Conservation (phyloP, 345 rosid species). For the Melastoma malabathricum region DNA sequence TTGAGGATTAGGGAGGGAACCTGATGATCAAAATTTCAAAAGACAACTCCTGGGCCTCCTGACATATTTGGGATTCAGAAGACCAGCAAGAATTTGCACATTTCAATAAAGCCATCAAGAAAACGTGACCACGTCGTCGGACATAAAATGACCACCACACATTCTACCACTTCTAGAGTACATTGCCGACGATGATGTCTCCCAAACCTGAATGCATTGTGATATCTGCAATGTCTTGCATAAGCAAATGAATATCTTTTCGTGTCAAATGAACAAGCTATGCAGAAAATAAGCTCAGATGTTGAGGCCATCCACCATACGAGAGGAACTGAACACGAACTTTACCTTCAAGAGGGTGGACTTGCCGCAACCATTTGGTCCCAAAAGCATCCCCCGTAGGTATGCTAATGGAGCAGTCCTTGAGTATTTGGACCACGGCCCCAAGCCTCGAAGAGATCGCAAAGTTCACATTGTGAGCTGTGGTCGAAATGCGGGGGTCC, state of each 20-base stretch:
- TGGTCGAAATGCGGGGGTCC: constrained; percentile 22
- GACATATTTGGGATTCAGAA: constrained; percentile 54
- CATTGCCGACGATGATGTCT: no score
- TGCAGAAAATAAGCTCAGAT: neutral
- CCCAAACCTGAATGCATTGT: no score
- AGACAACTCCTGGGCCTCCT: constrained; percentile 65
- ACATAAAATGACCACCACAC: neutral
- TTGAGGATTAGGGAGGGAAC: constrained; percentile 13
- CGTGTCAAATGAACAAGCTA: no score
- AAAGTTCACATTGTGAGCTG: constrained; percentile 54
- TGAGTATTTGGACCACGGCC: constrained; percentile 41
- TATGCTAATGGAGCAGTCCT: constrained; percentile 56
- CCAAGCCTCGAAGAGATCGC: constrained; percentile 50
- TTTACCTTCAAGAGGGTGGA: constrained; percentile 88
- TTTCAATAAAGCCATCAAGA: constrained; percentile 1
- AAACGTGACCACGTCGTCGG: constrained; percentile 1
- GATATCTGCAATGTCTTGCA: no score
- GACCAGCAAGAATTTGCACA: constrained; percentile 81
- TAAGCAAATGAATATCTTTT: no score
- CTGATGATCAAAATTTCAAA: constrained; percentile 96
- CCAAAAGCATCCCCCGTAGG: constrained; percentile 90
- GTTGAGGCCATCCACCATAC: neutral
- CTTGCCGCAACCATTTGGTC: constrained; percentile 97
- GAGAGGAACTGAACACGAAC: neutral
- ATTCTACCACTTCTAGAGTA: no score